Evolutionary conservation across 257 asterid species (phyloP).

Genomic region (Nemophila menziesii): DNA sequence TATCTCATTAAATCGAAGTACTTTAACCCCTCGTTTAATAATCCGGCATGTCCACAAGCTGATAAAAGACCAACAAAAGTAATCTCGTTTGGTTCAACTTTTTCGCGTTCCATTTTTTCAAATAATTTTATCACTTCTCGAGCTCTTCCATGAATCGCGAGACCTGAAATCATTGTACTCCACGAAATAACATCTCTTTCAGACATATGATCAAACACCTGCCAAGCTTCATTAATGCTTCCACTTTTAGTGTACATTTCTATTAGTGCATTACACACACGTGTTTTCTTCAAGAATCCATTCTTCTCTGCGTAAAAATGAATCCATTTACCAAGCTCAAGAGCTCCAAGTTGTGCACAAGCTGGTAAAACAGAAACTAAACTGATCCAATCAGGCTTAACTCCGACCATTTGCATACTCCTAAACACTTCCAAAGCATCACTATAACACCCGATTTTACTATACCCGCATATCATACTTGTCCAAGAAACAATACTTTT

Average conservation of each 20-base stretch:
- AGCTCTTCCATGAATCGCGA: conserved; percentile 76
- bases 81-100: conserved; percentile 53
- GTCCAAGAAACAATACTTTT: conserved; percentile 67
- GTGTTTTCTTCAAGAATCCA: conserved; percentile 34
- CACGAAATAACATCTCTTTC: conserved; percentile 60
- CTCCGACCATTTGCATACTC: conserved; percentile 55
- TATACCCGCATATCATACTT: conserved; percentile 60
- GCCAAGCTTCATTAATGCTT: conserved; percentile 38
- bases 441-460: conserved; percentile 32
- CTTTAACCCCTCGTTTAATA: conserved; percentile 39
- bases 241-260: conserved; percentile 89
- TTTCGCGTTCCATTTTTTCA: conserved; percentile 35
- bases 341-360: conserved; percentile 63
- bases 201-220: conserved; percentile 37
- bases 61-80: conserved; percentile 63
- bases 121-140: conserved; percentile 44
- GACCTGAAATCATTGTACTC: conserved; percentile 65
- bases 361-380: conserved; percentile 57
- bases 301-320: conserved; percentile 46
- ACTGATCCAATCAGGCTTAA: conserved; percentile 71
- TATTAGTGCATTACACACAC: conserved; percentile 57
- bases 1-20: conserved; percentile 48
- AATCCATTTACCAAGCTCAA: conserved; percentile 69
- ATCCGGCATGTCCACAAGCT: conserved; percentile 75
- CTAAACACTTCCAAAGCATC: conserved; percentile 62